Base-by-base conservation (phyloP, 306 rosid species). In the Potentilla sterilis region DNA sequence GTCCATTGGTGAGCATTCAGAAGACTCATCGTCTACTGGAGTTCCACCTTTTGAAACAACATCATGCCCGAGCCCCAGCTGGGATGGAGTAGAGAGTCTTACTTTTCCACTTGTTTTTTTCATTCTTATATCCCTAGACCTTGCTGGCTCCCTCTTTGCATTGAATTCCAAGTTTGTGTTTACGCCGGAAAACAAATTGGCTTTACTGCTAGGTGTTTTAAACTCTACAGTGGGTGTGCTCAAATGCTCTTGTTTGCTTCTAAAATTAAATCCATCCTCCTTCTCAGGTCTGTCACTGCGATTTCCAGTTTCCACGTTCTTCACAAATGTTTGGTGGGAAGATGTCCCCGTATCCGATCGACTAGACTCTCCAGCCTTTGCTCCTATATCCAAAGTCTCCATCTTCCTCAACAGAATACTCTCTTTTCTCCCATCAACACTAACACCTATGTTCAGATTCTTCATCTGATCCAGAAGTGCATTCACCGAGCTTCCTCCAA, bases 1-100 rank as follows among this genome's bases (percentile, higher is more conserved):
- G 37, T 92, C 97, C 97, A 95, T 92, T 0, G 99, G 99, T 38
- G 97, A 95, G 47, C 81, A 46, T 67, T 88, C 94, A 16, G 75
- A 88, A 59, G 79, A 84, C 79, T 79, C 91, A 18, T 49, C 21
- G 32, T 73, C 82, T 70, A 82, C 89, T 63, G 81, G 89, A 59
- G 82, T 65, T 79, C 71, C 77, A 77, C 74, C 81, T 77, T 79
- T 81, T n/a, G 80, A 74, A 77, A 76, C 74, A 80, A 80, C 80
- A 82, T 86, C 85, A 37, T 83, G 96, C 35, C 80, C 87, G 32
- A 47, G 78, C 77, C 83, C 80, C 66, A 74, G 77, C 75, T 84
- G 90, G 42, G 81, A 83, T 34, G 80, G 55, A 52, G 85, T 72
- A 58, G 86, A 64, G 55, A 34, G 81, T 82, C 83, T 87, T 71